These are phyloP conservation scores for Lactarius hengduanensis DNA, from an alignment of 768 basidiomycete species.

Conservation along the genomic window DNA sequence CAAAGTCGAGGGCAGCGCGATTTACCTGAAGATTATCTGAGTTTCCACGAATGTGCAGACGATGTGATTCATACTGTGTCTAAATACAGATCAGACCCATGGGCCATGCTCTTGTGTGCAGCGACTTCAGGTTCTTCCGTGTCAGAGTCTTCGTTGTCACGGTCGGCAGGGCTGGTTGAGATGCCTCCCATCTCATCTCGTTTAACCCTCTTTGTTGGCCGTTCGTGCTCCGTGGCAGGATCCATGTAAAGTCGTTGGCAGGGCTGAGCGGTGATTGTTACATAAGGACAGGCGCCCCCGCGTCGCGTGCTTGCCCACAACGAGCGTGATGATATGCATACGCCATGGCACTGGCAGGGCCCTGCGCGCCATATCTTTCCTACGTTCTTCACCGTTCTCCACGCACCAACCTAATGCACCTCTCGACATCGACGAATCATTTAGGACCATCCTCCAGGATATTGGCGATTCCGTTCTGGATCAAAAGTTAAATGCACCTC, in stretches of 20 bases:
- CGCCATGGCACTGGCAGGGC: conserved; percentile 14
- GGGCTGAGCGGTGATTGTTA: conserved; percentile 4
- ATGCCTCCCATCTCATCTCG: background rate
- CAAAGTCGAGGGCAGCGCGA: conserved; percentile 88
- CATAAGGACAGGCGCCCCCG: conserved; percentile 16
- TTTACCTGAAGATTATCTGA: conserved; percentile 63
- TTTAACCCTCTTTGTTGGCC: conserved; percentile 30
- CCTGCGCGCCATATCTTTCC: conserved; percentile 9
- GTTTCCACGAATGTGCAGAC: conserved; percentile 18
- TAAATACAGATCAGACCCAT: conserved; percentile 85
- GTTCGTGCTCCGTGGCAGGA: conserved; percentile 19
- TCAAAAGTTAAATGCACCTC: conserved; percentile 32
- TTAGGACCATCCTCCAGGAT: conserved; percentile 61
- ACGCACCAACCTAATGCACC: conserved; percentile 55
- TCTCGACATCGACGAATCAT: conserved; percentile 63
- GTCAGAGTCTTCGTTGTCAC: conserved; percentile 27
- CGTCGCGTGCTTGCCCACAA: background rate
- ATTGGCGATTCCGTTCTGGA: conserved; percentile 59
- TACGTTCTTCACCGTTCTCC: conserved; percentile 31
- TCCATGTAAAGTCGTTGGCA: conserved; percentile 11
- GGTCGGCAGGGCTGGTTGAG: background rate
- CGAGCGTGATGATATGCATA: conserved; percentile 20
- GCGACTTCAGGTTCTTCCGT: conserved; percentile 34
- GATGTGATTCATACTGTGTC: conserved; percentile 69
- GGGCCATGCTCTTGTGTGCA: conserved; percentile 34